Conservation (phyloP, 371 early-diverging fungal species). For the Lichtheimia corymbifera region DNA sequence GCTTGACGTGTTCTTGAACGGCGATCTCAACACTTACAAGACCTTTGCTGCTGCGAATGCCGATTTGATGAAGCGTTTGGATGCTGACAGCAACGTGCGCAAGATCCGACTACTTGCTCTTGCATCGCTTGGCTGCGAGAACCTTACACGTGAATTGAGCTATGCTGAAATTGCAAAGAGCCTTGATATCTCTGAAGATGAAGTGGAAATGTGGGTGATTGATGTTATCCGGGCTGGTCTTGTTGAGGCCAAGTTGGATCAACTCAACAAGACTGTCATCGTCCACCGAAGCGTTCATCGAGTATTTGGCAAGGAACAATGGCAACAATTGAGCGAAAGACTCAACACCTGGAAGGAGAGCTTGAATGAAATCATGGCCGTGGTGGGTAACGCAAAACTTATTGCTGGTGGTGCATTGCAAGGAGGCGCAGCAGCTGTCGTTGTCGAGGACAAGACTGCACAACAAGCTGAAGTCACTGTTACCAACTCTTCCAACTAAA, state of each 20-base stretch:
- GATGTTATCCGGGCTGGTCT: conserved; percentile 90
- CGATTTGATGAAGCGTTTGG: conserved; percentile 52
- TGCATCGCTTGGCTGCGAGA: conserved; percentile 78
- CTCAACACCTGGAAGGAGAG: conserved; percentile 82
- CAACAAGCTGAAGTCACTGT: conserved; percentile 17
- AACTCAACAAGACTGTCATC: conserved; percentile 76
- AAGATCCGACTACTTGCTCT: conserved; percentile 90
- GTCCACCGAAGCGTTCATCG: conserved; percentile 84
- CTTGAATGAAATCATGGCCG: conserved; percentile 76
- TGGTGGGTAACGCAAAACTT: conserved; percentile 82
- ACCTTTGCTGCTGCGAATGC: conserved; percentile 56
- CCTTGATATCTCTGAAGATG: conserved; percentile 75
- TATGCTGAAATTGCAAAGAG: conserved; percentile 75
- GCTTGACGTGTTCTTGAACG: conserved; percentile 75
- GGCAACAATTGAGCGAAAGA: conserved; percentile 71
- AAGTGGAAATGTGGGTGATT: conserved; percentile 93
- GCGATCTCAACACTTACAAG: conserved; percentile 69
- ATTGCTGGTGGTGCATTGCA: conserved; percentile 55
- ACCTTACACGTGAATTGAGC: conserved; percentile 68
- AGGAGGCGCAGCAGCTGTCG: conserved; percentile 41
- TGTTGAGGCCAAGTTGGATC: conserved; percentile 94
- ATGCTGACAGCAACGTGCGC: conserved; percentile 62
- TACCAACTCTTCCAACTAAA: conserved; percentile 11
- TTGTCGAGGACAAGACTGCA: conserved; percentile 34
- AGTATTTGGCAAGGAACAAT: conserved; percentile 81